These are phyloP conservation scores for Yamadazyma ubonensis DNA, from an alignment of 805 yeast species.

Conservation along the genomic window DNA sequence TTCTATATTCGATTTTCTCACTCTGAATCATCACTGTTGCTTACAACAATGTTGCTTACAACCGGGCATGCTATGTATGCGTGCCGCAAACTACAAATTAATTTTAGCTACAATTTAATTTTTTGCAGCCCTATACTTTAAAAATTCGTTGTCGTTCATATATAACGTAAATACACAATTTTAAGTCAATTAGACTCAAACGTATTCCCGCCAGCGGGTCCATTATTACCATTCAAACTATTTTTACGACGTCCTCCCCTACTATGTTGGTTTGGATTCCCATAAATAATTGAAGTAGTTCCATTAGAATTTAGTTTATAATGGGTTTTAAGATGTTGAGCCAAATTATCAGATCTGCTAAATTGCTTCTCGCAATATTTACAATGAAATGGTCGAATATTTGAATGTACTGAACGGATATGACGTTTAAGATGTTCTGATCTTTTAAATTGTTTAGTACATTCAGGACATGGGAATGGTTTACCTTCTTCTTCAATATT, in stretches of 20 bases:
- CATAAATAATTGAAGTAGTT: conserved; percentile 27
- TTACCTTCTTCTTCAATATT: conserved; percentile 19
- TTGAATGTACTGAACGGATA: conserved; percentile 44
- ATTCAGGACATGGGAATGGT: conserved; percentile 42
- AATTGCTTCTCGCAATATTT: conserved; percentile 46
- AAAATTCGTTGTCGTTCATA: background rate
- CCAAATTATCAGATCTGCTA: conserved; percentile 42
- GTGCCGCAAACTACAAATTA: background rate
- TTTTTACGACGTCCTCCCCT: conserved; percentile 40
- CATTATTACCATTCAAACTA: background rate
- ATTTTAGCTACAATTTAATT: too few species aligned
- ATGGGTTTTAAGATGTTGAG: conserved; percentile 46
- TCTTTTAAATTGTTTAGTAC: conserved; percentile 43
- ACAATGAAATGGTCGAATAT: conserved; percentile 45
- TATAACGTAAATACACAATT: background rate
- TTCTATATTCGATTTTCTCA: too few species aligned
- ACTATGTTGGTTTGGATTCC: conserved; percentile 22
- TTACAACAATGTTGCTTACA: background rate
- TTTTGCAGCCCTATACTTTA: background rate
- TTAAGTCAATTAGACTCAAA: background rate
- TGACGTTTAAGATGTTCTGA: conserved; percentile 45
- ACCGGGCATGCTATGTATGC: background rate
- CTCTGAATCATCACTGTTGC: too few species aligned
- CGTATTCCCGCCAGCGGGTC: background rate
- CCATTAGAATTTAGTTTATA: conserved; percentile 33